These are phyloP conservation scores for Aschersonia sp. DNA, from an alignment of 2,329 filamentous ascomycete species.

Conservation along the genomic window DNA sequence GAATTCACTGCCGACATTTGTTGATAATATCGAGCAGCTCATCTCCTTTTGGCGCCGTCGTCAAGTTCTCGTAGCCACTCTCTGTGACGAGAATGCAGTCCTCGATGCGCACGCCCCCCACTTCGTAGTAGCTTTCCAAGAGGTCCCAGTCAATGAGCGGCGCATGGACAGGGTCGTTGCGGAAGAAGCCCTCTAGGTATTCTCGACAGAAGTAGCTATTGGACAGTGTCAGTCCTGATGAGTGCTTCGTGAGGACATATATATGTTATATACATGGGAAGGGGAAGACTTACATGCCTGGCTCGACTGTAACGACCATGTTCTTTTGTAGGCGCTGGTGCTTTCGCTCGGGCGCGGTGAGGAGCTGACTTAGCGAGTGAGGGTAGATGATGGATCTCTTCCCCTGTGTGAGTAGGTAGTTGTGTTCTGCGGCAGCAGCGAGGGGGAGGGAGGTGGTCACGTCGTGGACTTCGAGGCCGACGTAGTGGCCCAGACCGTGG, in stretches of 20 bases:
- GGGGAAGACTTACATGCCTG: slow-evolving; percentile 41
- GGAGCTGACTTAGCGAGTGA: too few species aligned
- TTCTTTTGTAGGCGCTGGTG: slow-evolving; percentile 35
- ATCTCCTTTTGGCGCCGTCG: slow-evolving; percentile 61
- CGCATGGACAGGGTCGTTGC: slow-evolving; percentile 41
- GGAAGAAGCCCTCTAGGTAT: slow-evolving; percentile 57
- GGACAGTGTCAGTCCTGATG: not conserved
- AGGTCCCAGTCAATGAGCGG: slow-evolving; percentile 51
- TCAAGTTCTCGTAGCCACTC: slow-evolving; percentile 71
- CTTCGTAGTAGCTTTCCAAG: slow-evolving; percentile 54
- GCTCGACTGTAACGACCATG: slow-evolving; percentile 69
- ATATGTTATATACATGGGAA: not conserved
- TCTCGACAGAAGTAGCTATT: slow-evolving; percentile 58
- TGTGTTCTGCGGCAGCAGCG: slow-evolving; percentile 17
- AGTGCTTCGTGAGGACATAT: not conserved
- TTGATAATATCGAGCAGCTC: slow-evolving; percentile 53
- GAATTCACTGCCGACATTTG: slow-evolving; percentile 7
- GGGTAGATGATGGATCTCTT: too few species aligned
- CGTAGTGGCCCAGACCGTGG: slow-evolving; percentile 50
- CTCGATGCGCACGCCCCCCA: slow-evolving; percentile 88
- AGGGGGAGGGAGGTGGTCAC: slow-evolving; percentile 24
- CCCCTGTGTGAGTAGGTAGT: too few species aligned
- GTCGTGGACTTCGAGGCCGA: slow-evolving; percentile 53
- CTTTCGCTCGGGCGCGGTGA: slow-evolving; percentile 8
- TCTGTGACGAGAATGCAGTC: slow-evolving; percentile 75